Conservation (phyloP, 768 basidiomycete species). For the Holtermanniella nyarrowii region DNA sequence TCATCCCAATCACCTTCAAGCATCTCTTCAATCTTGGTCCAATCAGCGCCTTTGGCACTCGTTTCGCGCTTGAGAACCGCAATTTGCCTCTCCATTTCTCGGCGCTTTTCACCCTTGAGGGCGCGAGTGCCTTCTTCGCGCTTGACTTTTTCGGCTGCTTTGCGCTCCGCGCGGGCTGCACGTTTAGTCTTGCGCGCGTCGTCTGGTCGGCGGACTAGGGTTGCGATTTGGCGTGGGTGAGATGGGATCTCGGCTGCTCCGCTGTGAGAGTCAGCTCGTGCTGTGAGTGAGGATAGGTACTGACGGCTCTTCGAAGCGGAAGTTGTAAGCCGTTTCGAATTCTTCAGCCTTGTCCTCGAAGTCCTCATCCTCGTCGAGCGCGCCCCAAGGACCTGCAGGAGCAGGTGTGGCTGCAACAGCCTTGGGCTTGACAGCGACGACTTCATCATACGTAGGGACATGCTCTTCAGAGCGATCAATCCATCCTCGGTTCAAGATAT, state of each 20-base stretch:
- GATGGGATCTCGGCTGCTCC: constrained; percentile 56
- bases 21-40: constrained; percentile 55
- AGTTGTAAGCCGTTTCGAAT: constrained; percentile 95
- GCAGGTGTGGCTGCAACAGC: constrained; percentile 4
- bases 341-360: constrained; percentile 85
- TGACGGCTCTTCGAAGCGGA: constrained; percentile 91
- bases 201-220: constrained; percentile 50
- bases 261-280: constrained; percentile 40
- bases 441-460: constrained; percentile 75
- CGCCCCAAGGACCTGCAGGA: constrained; percentile 38
- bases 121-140: constrained; percentile 59
- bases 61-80: constrained; percentile 66
- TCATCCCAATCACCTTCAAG: constrained; percentile 92
- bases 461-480: constrained; percentile 65
- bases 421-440: constrained; percentile 46
- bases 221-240: constrained; percentile 58
- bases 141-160: constrained; percentile 41
- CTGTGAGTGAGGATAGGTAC: constrained; percentile 38
- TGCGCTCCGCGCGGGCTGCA: constrained; percentile 61
- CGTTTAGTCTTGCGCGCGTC: constrained; percentile 77
- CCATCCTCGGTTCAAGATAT: constrained; percentile 96
- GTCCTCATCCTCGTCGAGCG: constrained; percentile 47
- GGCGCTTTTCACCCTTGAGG: constrained; percentile 57
- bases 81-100: constrained; percentile 55
- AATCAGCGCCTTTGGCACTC: constrained; percentile 24